These are phyloP conservation scores for Sophora flavescens DNA, from an alignment of 306 rosid species.

Conservation along the genomic window DNA sequence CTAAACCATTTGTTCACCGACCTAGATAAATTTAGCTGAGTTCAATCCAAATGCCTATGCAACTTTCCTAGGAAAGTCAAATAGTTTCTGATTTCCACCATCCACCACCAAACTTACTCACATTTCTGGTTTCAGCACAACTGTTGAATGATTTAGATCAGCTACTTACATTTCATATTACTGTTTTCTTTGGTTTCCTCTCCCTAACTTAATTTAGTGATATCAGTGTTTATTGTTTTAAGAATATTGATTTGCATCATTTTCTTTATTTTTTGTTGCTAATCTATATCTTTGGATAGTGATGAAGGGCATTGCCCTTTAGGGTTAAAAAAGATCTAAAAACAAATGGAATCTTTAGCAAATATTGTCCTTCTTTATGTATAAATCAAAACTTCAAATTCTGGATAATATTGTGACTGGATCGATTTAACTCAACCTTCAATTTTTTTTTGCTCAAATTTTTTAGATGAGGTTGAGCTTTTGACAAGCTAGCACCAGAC, in stretches of 20 bases:
- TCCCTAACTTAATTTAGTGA: background rate
- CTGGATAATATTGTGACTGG: background rate
- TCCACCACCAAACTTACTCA: constrained; percentile 40
- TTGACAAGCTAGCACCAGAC: constrained; percentile 36
- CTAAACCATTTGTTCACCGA: constrained; percentile 30
- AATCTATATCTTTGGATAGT: constrained; percentile 1
- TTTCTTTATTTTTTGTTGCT: too few relatives aligned
- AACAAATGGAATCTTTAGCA: background rate
- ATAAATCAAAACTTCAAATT: background rate
- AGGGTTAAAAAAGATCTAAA: background rate
- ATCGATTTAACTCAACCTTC: background rate
- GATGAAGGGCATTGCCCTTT: background rate
- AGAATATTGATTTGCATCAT: background rate
- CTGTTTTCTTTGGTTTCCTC: background rate
- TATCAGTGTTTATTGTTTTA: background rate
- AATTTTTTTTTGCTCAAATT: background rate
- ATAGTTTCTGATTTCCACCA: constrained; percentile 17
- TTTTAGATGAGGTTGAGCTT: constrained; percentile 17
- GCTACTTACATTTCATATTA: constrained; percentile 21
- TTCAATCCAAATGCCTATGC: constrained; percentile 6
- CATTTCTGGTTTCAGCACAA: constrained; percentile 24
- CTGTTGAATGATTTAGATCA: constrained; percentile 40
- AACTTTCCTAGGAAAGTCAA: constrained; percentile 34
- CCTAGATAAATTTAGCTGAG: background rate
- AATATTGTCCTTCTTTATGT: background rate